phyloP scores from a whole-genome alignment of 1,139 yeast species.

The Candida sanyaensis region DNA sequence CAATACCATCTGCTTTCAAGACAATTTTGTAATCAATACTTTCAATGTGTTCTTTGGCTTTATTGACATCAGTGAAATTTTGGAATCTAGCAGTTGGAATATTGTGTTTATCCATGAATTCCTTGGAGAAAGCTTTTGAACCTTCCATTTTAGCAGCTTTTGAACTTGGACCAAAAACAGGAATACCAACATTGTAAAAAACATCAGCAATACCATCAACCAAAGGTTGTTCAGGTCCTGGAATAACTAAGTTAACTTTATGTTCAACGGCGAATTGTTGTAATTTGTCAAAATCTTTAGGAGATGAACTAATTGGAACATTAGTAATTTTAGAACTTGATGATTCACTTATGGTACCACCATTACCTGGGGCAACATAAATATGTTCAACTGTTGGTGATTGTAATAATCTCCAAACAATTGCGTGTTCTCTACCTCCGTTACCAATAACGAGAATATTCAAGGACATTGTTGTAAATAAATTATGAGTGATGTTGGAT shows the following conservation, averaged over 20 bases:
- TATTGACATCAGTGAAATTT: slow-evolving; percentile 74
- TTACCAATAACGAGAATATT: slow-evolving; percentile 89
- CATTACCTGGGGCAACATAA: slow-evolving; percentile 96
- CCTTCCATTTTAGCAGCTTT: slow-evolving; percentile 96
- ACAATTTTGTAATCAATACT: slow-evolving; percentile 76
- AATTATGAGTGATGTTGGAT: not conserved
- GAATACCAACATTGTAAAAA: slow-evolving; percentile 80
- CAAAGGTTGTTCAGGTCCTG: slow-evolving; percentile 99
- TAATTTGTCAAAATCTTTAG: slow-evolving; percentile 59
- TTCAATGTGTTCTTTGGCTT: slow-evolving; percentile 71
- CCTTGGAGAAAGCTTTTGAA: slow-evolving; percentile 91
- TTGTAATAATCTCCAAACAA: slow-evolving; percentile 88
- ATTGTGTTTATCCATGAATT: slow-evolving; percentile 86
- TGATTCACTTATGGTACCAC: slow-evolving; percentile 69
- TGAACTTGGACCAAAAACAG: slow-evolving; percentile 93
- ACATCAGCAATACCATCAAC: slow-evolving; percentile 85
- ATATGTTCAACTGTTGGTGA: slow-evolving; percentile 71
- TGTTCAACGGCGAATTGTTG: slow-evolving; percentile 72
- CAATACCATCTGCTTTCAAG: slow-evolving; percentile 96
- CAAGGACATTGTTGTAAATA: slow-evolving; percentile 24
- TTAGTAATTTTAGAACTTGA: slow-evolving; percentile 60
- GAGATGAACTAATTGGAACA: slow-evolving; percentile 62
- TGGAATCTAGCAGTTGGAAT: slow-evolving; percentile 93
- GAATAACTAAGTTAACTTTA: slow-evolving; percentile 74
- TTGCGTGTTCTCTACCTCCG: slow-evolving; percentile 99